These are phyloP conservation scores for Penicillium malachiteum DNA, from an alignment of 495 filamentous ascomycete species.

Conservation along the genomic window DNA sequence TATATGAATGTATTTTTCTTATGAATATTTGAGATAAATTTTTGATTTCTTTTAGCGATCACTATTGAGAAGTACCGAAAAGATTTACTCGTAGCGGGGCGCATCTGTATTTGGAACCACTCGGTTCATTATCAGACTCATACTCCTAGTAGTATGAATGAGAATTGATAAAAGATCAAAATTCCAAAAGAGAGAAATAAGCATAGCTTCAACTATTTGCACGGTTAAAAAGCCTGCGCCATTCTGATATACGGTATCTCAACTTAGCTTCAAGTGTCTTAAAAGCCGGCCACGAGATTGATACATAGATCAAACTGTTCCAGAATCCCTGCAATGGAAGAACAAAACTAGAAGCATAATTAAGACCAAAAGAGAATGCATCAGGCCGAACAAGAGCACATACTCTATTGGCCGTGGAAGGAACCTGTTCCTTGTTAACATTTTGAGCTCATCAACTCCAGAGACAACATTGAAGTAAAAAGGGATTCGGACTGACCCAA, in stretches of 20 bases:
- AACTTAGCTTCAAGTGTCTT: conserved; percentile 21
- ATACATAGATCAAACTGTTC: conserved; percentile 79
- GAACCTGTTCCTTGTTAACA: conserved; percentile 48
- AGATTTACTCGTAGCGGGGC: too few relatives aligned
- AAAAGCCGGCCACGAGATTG: conserved; percentile 52
- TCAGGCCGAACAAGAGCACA: conserved; percentile 62
- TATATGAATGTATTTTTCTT: too few relatives aligned
- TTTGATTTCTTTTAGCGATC: too few relatives aligned
- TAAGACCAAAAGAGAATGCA: conserved; percentile 55
- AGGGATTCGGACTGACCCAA: conserved; percentile 52
- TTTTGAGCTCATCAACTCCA: neutral
- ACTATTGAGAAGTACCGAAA: too few relatives aligned
- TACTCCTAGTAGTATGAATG: neutral
- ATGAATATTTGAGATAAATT: too few relatives aligned
- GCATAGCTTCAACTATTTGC: neutral
- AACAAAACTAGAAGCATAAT: conserved; percentile 70
- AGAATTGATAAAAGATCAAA: neutral
- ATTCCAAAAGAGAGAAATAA: neutral
- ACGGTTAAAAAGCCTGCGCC: neutral
- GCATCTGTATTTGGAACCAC: too few relatives aligned
- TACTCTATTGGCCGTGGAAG: conserved; percentile 76
- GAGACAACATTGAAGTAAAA: neutral
- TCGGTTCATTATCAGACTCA: too few relatives aligned
- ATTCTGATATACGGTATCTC: neutral
- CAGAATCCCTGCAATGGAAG: conserved; percentile 85